Percentiles rank a stretch among this genome's conserved stretches.
phyloP scores from a whole-genome alignment of 1,284 basidiomycete species.

The Cutaneotrichosporon cyanovorans region DNA sequence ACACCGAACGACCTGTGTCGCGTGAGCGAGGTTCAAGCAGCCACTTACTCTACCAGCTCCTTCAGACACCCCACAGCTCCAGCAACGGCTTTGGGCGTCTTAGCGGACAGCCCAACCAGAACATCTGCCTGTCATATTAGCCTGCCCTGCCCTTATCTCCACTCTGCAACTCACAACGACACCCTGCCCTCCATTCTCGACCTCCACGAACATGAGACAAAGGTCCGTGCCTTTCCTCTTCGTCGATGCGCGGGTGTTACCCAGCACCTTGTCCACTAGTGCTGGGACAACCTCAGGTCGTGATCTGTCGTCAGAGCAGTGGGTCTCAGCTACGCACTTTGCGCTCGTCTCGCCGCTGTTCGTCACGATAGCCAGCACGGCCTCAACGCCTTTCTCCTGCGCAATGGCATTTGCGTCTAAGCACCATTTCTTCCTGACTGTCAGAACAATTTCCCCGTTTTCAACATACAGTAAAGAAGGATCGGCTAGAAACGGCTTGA shows the following conservation, averaged over 20 bases:
- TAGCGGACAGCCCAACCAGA: constrained; percentile 74
- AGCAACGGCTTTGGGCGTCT: constrained; percentile 91
- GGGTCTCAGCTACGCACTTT: constrained; percentile 37
- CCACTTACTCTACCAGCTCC: constrained; percentile 60
- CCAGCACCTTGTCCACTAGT: constrained; percentile 92
- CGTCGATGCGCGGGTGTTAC: constrained; percentile 84
- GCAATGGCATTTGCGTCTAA: constrained; percentile 93
- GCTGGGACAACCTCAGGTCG: constrained; percentile 77
- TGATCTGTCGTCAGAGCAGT: constrained; percentile 8
- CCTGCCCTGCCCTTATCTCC: too few relatives aligned
- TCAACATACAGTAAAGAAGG: constrained; percentile 30
- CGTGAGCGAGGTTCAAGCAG: background rate
- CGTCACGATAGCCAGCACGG: constrained; percentile 74
- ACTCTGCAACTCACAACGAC: constrained; percentile 69
- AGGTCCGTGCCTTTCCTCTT: constrained; percentile 82
- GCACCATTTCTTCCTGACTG: constrained; percentile 75
- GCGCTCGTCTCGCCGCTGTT: constrained; percentile 82
- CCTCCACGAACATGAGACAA: constrained; percentile 81
- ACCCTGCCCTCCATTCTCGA: constrained; percentile 80
- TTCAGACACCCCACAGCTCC: constrained; percentile 71
- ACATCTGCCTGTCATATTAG: constrained; percentile 60
- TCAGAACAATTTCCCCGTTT: background rate
- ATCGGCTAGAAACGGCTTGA: constrained; percentile 71
- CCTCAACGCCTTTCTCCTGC: constrained; percentile 93
- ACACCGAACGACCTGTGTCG: constrained; percentile 67